Evolutionary conservation across 1,284 basidiomycete species (phyloP), one percentile per base, ranked within the genome.

Genomic region (Grifola frondosa): DNA sequence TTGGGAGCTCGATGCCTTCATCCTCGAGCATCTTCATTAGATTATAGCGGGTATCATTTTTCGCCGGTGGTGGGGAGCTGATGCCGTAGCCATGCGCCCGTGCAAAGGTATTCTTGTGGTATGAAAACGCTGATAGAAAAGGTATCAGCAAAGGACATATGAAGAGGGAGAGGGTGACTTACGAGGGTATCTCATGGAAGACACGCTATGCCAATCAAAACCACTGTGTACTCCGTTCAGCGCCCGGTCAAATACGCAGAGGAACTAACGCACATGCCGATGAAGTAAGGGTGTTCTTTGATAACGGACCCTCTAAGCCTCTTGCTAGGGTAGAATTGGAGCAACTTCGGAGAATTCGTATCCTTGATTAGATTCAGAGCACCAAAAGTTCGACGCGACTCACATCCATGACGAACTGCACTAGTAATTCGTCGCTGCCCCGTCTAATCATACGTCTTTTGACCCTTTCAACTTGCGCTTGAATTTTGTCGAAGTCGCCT

Each of bases 191-290:
- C 29, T 22, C 23, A 26, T 36, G 3, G 30, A 21, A 19, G 29
- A 19, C 3, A 49, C 46, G 9, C 42, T 46, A 7, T 37, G 10
- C 49, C 49, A 51, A 11, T 48, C 30, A 4, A 44, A 47, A 10
- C 26, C n/a, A n/a, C n/a, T n/a, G n/a, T n/a, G n/a, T n/a, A n/a
- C n/a, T n/a, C n/a, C n/a, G n/a, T n/a, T n/a, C n/a, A n/a, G n/a
- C n/a, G n/a, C n/a, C n/a, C n/a, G n/a, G n/a, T n/a, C n/a, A n/a
- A n/a, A n/a, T 7, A 26, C 4, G 29, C 6, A 7, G 6, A 15
- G 33, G 22, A n/a, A n/a, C 16, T 6, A 22, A 34, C 44, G 20
- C 12, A 50, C 49, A 42, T 6, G 8, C 30, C 20, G 1, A 19
- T 20, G 23, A 50, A 40, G 17, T 46, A 21, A 4, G 31, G 26